Percentiles rank a stretch among this genome's conserved stretches.
Conservation (phyloP, 2,329 filamentous ascomycete species). For the Fusarium sp. region DNA sequence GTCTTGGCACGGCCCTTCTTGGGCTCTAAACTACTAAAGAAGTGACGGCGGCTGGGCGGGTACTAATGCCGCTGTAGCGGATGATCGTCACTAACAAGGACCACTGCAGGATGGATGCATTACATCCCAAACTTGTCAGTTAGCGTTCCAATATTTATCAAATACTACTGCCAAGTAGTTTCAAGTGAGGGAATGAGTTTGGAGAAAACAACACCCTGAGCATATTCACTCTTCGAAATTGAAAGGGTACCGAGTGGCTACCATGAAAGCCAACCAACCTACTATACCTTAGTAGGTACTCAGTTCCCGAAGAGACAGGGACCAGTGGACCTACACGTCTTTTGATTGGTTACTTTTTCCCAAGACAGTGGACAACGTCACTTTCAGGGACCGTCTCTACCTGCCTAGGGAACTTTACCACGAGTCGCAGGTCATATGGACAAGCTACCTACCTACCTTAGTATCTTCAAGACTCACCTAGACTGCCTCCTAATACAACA, state of each 20-base stretch:
- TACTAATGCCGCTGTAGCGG: neutral
- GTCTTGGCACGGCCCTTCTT: neutral
- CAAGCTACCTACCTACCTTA: neutral
- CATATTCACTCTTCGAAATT: neutral
- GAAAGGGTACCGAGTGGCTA: neutral
- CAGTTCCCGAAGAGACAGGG: neutral
- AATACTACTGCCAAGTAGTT: too few species aligned
- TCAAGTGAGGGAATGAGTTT: too few species aligned
- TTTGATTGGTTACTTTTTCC: conserved; percentile 21
- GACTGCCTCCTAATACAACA: conserved; percentile 1
- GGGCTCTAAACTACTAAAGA: neutral
- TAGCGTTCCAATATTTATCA: neutral
- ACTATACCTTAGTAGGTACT: too few species aligned
- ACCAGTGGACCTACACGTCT: neutral
- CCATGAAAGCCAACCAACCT: neutral
- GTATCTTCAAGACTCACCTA: conserved; percentile 10
- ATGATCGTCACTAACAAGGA: conserved; percentile 8
- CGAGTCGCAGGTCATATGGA: conserved; percentile 29
- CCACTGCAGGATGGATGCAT: neutral
- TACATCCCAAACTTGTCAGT: neutral
- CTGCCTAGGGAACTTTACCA: conserved; percentile 26
- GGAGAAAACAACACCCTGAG: neutral
- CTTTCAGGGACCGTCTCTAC: conserved; percentile 31
- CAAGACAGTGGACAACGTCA: conserved; percentile 33
- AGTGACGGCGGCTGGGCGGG: neutral